Evolutionary conservation across 2,329 filamentous ascomycete genomes (phyloP).

Genomic region (Pyrenochaeta sp.): DNA sequence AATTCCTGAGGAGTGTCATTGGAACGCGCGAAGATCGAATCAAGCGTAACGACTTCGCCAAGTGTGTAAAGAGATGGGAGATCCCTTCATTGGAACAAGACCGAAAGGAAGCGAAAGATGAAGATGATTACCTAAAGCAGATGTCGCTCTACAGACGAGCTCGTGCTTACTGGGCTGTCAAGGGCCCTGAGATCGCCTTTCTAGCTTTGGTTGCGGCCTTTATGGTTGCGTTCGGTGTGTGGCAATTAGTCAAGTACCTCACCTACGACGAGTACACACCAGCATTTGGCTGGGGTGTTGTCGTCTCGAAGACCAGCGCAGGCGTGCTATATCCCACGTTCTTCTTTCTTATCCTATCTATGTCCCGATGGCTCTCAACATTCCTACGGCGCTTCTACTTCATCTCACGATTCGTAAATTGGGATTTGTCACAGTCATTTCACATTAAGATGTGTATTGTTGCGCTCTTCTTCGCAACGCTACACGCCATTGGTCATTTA

Average conservation of each 20-base stretch:
- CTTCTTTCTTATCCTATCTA: conserved; percentile 66
- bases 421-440: conserved; percentile 64
- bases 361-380: conserved; percentile 66
- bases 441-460: conserved; percentile 64
- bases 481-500: conserved; percentile 65
- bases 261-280: conserved; percentile 55
- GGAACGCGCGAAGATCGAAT: conserved; percentile 55
- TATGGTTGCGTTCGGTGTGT: conserved; percentile 62
- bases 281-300: conserved; percentile 65
- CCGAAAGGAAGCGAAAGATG: conserved; percentile 57
- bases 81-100: conserved; percentile 60
- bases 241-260: conserved; percentile 65
- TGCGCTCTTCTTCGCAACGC: conserved; percentile 59
- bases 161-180: conserved; percentile 64
- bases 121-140: conserved; percentile 57
- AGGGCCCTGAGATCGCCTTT: conserved; percentile 62
- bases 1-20: conserved; percentile 62
- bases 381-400: conserved; percentile 61
- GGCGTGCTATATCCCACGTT: conserved; percentile 66
- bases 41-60: conserved; percentile 57
- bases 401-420: conserved; percentile 65
- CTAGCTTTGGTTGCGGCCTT: conserved; percentile 57
- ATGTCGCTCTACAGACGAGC: conserved; percentile 58
- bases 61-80: conserved; percentile 56
- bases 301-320: conserved; percentile 64